Base-by-base conservation (phyloP, 2,329 filamentous ascomycete species). In the Pleoardoris graminearum region DNA sequence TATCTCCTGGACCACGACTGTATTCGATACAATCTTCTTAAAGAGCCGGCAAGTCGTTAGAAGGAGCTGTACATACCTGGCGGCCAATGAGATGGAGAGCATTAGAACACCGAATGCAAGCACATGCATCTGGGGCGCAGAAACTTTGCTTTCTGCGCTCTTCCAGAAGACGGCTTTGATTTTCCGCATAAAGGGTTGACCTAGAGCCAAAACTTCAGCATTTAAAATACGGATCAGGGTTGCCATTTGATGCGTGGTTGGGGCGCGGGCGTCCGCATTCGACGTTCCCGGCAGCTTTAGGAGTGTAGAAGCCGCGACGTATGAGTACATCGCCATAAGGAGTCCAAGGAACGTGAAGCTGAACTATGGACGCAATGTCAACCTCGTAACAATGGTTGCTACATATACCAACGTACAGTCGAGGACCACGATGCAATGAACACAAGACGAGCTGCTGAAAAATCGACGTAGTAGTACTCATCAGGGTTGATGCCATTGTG, bases 381-480 rank as follows among this genome's bases (percentile, higher is more conserved):
- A 16, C 12, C 12, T 7, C 19, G 6, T 14, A 21, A 16, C 7
- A 16, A 7, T 6, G 7, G n/a, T 7, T 16, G 7, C 35, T 7
- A 16, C 7, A 16, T 7, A 37, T 37, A 37, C n/a, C 17, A 7
- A 38, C 36, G 7, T 16, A 51, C 32, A 2, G 48, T 45, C 1
- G 48, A 51, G 14, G 48, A 51, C 48, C 39, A 46, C 1, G 48
- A 51, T 8, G 48, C 29, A 7, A 51, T 38, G 33, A 51, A 51
- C 6, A 42, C 48, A 3, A 51, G 32, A 14, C 30, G 48, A 2
- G 48, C 33, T 3, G 48, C 48, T 6, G 48, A 22, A 39, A 36
- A 46, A 17, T 51, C 48, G 23, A 51, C 41, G 23, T 29, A 29
- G 32, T 51, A 51, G 23, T 51, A 32, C 17, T 16, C 16, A 7